Evolutionary conservation across 2,329 filamentous ascomycete genomes (phyloP).

Genomic region (Arthrobotrys sphaeroides): DNA sequence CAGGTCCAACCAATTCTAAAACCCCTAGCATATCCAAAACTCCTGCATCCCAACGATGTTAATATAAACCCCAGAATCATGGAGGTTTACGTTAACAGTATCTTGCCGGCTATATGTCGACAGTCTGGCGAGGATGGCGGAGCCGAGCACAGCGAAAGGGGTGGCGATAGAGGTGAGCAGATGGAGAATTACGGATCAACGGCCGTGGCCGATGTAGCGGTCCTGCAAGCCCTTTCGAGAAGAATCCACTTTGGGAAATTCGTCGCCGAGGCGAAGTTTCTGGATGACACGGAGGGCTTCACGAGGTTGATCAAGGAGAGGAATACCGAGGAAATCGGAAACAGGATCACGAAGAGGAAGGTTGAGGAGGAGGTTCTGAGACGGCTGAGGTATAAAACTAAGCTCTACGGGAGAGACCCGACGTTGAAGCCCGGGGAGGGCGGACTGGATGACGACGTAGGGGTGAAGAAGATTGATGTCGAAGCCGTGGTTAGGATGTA

Average conservation of each 20-base stretch:
- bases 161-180: constrained; percentile 80
- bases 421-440: constrained; percentile 65
- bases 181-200: constrained; percentile 96
- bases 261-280: constrained; percentile 95
- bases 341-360: constrained; percentile 85
- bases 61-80: constrained; percentile 91
- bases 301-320: constrained; percentile 81
- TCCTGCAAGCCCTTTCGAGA: constrained; percentile 86
- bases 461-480: constrained; percentile 83
- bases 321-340: constrained; percentile 82
- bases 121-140: not conserved
- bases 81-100: constrained; percentile 79
- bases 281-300: constrained; percentile 80
- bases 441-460: constrained; percentile 63
- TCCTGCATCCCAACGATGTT: constrained; percentile 87
- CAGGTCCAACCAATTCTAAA: constrained; percentile 80
- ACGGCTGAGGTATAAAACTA: constrained; percentile 83
- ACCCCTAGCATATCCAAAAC: constrained; percentile 84
- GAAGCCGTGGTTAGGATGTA: constrained; percentile 93
- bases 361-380: constrained; percentile 94
- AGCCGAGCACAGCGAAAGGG: constrained; percentile 65
- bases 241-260: constrained; percentile 99
- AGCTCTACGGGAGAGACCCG: constrained; percentile 92
- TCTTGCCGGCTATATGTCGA: constrained; percentile 82
- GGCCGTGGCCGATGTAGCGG: constrained; percentile 88